phyloP scores from a whole-genome alignment of 441 rosid genomes.

The Jatropha podagrica region DNA sequence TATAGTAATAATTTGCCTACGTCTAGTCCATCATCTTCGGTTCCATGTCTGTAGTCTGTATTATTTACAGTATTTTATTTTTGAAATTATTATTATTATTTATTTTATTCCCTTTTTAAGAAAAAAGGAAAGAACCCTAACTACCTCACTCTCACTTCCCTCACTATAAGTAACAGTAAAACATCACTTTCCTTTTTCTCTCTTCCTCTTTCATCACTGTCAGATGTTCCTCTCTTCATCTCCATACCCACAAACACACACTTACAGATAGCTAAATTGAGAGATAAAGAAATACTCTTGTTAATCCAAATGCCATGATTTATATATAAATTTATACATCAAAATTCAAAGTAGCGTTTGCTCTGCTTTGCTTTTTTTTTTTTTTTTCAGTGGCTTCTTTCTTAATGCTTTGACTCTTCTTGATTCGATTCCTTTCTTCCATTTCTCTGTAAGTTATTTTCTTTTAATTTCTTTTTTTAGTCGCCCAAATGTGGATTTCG shows the following conservation, averaged over 20 bases:
- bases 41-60: background rate
- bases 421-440: background rate
- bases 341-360: background rate
- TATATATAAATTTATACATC: background rate
- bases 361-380: background rate
- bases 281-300: background rate
- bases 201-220: background rate
- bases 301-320: background rate
- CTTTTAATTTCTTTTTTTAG: conserved; percentile 15
- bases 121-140: background rate
- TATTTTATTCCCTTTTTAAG: no score
- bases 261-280: background rate
- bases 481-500: background rate
- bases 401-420: conserved; percentile 4
- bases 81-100: background rate
- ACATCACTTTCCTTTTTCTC: background rate
- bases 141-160: background rate
- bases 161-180: background rate
- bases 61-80: background rate
- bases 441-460: background rate
- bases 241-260: background rate
- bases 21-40: conserved; percentile 1
- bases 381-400: background rate
- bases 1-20: background rate
- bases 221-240: conserved; percentile 5